Conservation (phyloP, 2,329 filamentous ascomycete genomes). For the Aspergillus viridinutans region DNA sequence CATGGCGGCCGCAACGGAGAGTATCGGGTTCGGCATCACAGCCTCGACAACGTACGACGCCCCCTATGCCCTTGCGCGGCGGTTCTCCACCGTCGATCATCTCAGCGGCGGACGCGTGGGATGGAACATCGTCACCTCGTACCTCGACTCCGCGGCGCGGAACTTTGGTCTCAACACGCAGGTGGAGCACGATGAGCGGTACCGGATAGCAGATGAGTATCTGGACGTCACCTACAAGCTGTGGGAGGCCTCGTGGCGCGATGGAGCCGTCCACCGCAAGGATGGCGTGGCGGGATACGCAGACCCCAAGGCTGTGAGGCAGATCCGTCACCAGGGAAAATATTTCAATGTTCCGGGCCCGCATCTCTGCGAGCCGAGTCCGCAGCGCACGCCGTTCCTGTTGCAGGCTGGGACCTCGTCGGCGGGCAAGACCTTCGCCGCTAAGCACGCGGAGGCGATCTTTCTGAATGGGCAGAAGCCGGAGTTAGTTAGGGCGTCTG, state of each 20-base stretch:
- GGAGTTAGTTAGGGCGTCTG: conserved; percentile 38
- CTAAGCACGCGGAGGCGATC: conserved; percentile 44
- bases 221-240: conserved; percentile 46
- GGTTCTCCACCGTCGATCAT: conserved; percentile 53
- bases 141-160: conserved; percentile 46
- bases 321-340: conserved; percentile 38
- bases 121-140: conserved; percentile 52
- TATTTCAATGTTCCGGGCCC: conserved; percentile 44
- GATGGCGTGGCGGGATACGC: conserved; percentile 25
- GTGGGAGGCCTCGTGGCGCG: conserved; percentile 52
- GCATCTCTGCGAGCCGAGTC: conserved; percentile 44
- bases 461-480: conserved; percentile 45
- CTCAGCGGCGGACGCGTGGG: conserved; percentile 49
- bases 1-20: conserved; percentile 46
- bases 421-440: conserved; percentile 45
- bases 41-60: conserved; percentile 54
- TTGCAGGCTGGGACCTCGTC: conserved; percentile 47
- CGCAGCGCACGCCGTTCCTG: conserved; percentile 46
- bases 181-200: conserved; percentile 48
- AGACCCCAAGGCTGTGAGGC: conserved; percentile 31
- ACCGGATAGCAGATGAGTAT: conserved; percentile 48
- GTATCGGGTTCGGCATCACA: conserved; percentile 49
- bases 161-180: conserved; percentile 45
- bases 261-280: conserved; percentile 30
- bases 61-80: conserved; percentile 52